phyloP scores from a whole-genome alignment of 202 grass and related monocot genomes.

The Panicum hallii region DNA sequence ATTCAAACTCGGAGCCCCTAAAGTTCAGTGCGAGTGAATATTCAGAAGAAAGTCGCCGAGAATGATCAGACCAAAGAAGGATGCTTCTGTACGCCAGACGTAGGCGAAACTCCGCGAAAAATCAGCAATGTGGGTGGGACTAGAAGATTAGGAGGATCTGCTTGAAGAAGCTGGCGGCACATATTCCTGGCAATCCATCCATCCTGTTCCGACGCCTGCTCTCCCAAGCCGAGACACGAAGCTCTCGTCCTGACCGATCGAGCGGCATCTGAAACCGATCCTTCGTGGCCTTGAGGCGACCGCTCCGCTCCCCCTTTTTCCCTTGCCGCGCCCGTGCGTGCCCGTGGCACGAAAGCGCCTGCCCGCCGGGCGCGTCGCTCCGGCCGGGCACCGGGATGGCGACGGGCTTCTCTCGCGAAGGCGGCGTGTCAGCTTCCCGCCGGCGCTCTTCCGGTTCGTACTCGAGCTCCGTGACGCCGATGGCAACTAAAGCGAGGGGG shows the following conservation, averaged over 20 bases:
- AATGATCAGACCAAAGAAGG: background rate
- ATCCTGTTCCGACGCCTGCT: background rate
- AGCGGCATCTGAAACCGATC: background rate
- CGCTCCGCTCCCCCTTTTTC: background rate
- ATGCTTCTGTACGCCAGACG: background rate
- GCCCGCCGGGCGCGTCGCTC: background rate
- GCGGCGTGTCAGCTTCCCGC: background rate
- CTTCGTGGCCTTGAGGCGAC: constrained; percentile 43
- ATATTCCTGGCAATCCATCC: background rate
- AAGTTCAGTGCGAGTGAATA: background rate
- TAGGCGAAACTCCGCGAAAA: too few species aligned
- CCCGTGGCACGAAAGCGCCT: constrained; percentile 18
- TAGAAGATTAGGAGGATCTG: background rate
- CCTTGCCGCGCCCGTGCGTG: constrained; percentile 1
- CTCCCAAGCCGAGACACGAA: background rate
- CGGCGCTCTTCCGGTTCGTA: background rate
- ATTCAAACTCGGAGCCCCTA: background rate
- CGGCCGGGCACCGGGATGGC: constrained; percentile 23
- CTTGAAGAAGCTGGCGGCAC: background rate
- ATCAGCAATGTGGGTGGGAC: background rate
- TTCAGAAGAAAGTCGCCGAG: background rate
- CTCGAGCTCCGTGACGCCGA: constrained; percentile 36
- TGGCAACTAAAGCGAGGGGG: constrained; percentile 31
- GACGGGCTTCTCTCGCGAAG: background rate
- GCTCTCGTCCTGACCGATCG: constrained; percentile 13